Conservation (phyloP, 1,284 basidiomycete species). For the Sporisorium scitamineum region DNA sequence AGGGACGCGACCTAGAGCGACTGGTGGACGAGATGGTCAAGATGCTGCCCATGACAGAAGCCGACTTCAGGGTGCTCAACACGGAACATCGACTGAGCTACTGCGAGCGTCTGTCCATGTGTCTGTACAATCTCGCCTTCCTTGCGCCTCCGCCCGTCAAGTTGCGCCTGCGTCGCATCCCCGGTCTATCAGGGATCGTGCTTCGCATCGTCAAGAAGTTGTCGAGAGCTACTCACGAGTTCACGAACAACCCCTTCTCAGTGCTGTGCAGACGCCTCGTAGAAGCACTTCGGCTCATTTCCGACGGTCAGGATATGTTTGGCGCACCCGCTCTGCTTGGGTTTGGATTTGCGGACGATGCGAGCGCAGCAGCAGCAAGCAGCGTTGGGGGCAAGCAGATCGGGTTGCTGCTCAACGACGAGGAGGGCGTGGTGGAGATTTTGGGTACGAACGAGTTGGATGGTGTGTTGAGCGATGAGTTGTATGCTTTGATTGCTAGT, state of each 20-base stretch:
- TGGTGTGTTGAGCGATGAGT: slow-evolving; percentile 31
- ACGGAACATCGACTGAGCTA: slow-evolving; percentile 79
- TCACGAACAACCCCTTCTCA: slow-evolving; percentile 74
- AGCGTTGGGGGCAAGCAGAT: slow-evolving; percentile 22
- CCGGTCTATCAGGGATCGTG: slow-evolving; percentile 70
- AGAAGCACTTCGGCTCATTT: slow-evolving; percentile 85
- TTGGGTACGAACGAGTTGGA: slow-evolving; percentile 45
- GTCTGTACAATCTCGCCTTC: slow-evolving; percentile 87
- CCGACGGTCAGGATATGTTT: slow-evolving; percentile 81
- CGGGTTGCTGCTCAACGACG: slow-evolving; percentile 39
- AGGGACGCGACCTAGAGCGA: slow-evolving; percentile 75
- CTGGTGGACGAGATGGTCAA: slow-evolving; percentile 80
- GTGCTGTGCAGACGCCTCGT: slow-evolving; percentile 81
- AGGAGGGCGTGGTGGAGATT: slow-evolving; percentile 50
- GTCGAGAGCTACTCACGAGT: slow-evolving; percentile 73
- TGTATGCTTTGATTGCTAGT: slow-evolving; percentile 43
- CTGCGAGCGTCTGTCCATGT: slow-evolving; percentile 81
- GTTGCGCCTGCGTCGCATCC: slow-evolving; percentile 75
- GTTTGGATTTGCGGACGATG: slow-evolving; percentile 40
- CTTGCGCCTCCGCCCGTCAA: slow-evolving; percentile 82
- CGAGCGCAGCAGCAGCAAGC: background rate
- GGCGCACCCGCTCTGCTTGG: slow-evolving; percentile 73
- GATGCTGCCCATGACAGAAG: slow-evolving; percentile 81
- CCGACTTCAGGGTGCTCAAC: slow-evolving; percentile 81
- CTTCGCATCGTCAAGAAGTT: slow-evolving; percentile 71